Percentiles rank a stretch among this genome's conserved stretches.
Conservation (phyloP, 768 basidiomycete species). For the Austroboletus festivus region DNA sequence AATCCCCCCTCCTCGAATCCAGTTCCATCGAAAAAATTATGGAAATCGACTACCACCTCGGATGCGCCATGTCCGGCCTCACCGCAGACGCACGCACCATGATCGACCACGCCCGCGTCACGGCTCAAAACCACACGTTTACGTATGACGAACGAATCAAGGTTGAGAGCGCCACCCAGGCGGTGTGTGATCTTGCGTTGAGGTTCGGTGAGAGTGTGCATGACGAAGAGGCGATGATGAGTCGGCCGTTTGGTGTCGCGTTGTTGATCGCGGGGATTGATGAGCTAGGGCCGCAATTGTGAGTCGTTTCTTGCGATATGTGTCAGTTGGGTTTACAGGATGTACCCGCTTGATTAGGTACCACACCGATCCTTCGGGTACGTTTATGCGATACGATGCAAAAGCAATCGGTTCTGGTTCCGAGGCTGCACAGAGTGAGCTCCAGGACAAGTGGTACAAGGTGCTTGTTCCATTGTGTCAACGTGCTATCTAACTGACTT, state of each 20-base stretch:
- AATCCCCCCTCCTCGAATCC: slow-evolving; percentile 92
- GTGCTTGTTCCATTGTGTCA: slow-evolving; percentile 38
- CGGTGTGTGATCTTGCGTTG: slow-evolving; percentile 94
- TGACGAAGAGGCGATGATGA: slow-evolving; percentile 99
- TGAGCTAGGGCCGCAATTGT: slow-evolving; percentile 95
- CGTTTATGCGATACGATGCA: slow-evolving; percentile 93
- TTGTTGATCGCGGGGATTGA: slow-evolving; percentile 96
- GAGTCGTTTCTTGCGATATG: slow-evolving; percentile 30
- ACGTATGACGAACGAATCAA: slow-evolving; percentile 96
- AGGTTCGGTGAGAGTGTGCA: slow-evolving; percentile 99
- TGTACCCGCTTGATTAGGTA: slow-evolving; percentile 51
- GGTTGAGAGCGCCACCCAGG: slow-evolving; percentile 97
- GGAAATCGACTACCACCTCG: slow-evolving; percentile 97
- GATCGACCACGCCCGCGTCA: slow-evolving; percentile 99
- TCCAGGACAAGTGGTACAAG: slow-evolving; percentile 97
- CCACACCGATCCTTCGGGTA: slow-evolving; percentile 98
- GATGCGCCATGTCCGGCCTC: slow-evolving; percentile 96
- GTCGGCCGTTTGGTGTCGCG: slow-evolving; percentile 97
- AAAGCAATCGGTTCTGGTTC: slow-evolving; percentile 99
- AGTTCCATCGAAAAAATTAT: slow-evolving; percentile 99
- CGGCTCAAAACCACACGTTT: slow-evolving; percentile 92
- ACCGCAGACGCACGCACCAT: slow-evolving; percentile 98
- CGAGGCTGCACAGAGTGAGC: slow-evolving; percentile 94
- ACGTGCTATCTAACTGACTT: slow-evolving; percentile 7
- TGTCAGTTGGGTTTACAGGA: slow-evolving; percentile 4